Conservation (phyloP, 2,329 filamentous ascomycete genomes). For the Epichloe uncinata region DNA sequence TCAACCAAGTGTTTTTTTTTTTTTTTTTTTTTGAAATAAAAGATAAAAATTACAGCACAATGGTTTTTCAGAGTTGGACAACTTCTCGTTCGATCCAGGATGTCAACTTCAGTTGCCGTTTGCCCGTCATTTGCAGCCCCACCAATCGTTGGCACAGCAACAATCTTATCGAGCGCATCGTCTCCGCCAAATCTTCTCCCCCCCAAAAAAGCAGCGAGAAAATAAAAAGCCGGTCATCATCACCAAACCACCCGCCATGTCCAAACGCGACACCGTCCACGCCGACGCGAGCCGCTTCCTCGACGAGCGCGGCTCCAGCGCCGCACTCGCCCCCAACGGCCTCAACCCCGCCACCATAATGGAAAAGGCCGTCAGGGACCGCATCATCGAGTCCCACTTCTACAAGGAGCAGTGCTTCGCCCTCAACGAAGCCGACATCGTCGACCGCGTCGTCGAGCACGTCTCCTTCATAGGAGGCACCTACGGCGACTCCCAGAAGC, state of each 20-base stretch:
- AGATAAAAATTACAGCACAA: background rate
- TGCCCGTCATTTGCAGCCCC: background rate
- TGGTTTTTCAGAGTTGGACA: background rate
- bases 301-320: conserved; percentile 76
- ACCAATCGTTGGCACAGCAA: conserved; percentile 27
- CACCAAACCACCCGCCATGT: conserved; percentile 14
- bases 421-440: conserved; percentile 69
- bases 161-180: conserved; percentile 25
- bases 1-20: too few relatives aligned
- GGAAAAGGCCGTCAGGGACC: conserved; percentile 90
- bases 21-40: too few relatives aligned
- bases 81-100: background rate
- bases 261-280: conserved; percentile 43
- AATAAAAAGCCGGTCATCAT: background rate
- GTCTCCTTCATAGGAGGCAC: conserved; percentile 79
- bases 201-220: background rate
- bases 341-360: conserved; percentile 92
- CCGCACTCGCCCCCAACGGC: conserved; percentile 65
- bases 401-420: conserved; percentile 99
- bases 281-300: conserved; percentile 78
- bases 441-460: conserved; percentile 77
- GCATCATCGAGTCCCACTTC: conserved; percentile 90
- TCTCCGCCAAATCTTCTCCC: conserved; percentile 1
- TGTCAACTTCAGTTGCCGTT: conserved; percentile 9
- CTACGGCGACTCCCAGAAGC: conserved; percentile 70